A percentile compares a stretch with the other conserved stretches of the same genome.
Evolutionary conservation across 305 asterid species (phyloP).

Genomic region (Fraxinus velutina): DNA sequence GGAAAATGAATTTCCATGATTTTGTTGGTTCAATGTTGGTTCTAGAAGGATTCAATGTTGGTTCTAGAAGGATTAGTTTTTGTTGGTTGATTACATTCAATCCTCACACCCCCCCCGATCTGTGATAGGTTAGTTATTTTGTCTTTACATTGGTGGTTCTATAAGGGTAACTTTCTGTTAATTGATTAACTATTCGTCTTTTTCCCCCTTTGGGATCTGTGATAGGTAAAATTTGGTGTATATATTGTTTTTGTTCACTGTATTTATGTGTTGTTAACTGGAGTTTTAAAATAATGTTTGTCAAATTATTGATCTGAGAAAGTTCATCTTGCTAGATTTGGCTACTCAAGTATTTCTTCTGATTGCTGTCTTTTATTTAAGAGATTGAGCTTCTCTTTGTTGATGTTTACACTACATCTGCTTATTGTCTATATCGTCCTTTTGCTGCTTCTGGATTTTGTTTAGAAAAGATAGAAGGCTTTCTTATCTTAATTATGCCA

Average conservation of each 20-base stretch:
- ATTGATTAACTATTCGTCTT: neutral
- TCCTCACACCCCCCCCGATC: neutral
- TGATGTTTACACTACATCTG: conserved; percentile 21
- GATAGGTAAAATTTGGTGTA: conserved; percentile 11
- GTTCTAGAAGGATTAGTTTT: neutral
- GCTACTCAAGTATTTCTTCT: conserved; percentile 18
- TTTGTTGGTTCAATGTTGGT: conserved; percentile 4
- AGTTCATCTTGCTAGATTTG: conserved; percentile 19
- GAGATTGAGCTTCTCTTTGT: conserved; percentile 14
- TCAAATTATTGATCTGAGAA: conserved; percentile 9
- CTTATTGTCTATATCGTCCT: conserved; percentile 11
- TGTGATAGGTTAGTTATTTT: neutral
- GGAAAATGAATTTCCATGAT: conserved; percentile 6
- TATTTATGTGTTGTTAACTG: conserved; percentile 2
- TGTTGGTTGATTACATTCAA: neutral
- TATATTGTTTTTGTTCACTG: conserved; percentile 9
- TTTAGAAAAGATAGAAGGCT: neutral
- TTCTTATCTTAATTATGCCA: neutral
- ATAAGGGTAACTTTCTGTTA: conserved; percentile 17
- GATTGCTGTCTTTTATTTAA: conserved; percentile 20
- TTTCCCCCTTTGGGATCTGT: neutral
- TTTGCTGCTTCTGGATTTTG: conserved; percentile 19
- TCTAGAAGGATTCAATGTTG: neutral
- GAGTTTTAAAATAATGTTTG: neutral
- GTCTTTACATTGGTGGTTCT: conserved; percentile 14